Evolutionary conservation across 192 early-diverging fungal species (phyloP), one percentile per base, ranked within the genome.

Genomic region (Dissophora ornata): DNA sequence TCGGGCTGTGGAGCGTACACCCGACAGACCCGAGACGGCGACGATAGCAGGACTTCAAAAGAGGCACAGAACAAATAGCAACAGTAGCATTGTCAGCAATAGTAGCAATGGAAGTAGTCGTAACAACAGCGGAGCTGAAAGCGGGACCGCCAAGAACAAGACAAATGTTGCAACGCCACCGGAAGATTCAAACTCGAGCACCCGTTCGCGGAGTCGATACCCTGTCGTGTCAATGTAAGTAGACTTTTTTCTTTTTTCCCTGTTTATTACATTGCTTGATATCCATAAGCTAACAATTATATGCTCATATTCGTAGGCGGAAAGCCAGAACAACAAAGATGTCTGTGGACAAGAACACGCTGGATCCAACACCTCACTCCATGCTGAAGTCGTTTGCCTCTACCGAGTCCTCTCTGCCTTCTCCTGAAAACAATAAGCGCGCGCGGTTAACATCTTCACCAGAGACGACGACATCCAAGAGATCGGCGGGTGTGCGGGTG

Each of bases 221-320:
- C 48, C 48, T 5, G 60, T 62, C 2, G 36, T 62, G 6, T 52
- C 47, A 6, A 62, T 52, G 49, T 41, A 42, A 50, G 57, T 45
- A 24, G 7, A 19, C 33, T 34, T 21, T 25, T 21, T 12, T 60
- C 16, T 33, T 33, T 34, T 47, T 24, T 9, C 44, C 9, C 44
- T n/a, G 18, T n/a, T 45, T n/a, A 16, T 45, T 45, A n/a, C 13
- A 6, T 38, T 13, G 36, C 36, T 38, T 38, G 7, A 6, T 38
- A 6, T 38, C 36, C n/a, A n/a, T n/a, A n/a, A n/a, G n/a, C n/a
- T n/a, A n/a, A n/a, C n/a, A n/a, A n/a, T n/a, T n/a, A n/a, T n/a
- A n/a, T n/a, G 13, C 36, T 38, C 36, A 9, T 38, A 6, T 38
- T 13, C 6, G 15, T 52, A 60, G 57, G 57, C 57, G 57, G 5